Base-by-base conservation (phyloP, 2,329 filamentous ascomycete species). In the Cladosporium phlei region DNA sequence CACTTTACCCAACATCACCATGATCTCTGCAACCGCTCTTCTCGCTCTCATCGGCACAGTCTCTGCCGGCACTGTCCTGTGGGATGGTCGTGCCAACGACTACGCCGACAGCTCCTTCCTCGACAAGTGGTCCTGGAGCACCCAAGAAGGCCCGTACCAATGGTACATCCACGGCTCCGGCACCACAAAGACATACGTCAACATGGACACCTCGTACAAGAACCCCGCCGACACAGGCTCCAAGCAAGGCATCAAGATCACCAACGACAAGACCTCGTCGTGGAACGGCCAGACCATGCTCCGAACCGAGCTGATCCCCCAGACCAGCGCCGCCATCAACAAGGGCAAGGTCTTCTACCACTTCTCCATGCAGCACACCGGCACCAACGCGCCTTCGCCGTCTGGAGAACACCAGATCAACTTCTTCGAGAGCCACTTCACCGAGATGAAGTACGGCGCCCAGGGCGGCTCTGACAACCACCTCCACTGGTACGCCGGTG, bases 201-300 rank as follows among this genome's bases (percentile, higher is more conserved):
- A 79, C 56, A 70, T 86, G 1, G 76, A 74, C 2, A 64, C 78
- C 0, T 64, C 67, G 48, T 82, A 73, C 72, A 84, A 83, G 69
- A 86, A 85, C 66, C 78, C 81, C 0, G 76, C 75, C 55, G 83
- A 86, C 63, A 71, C 69, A 0, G 71, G 69, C 38, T 81, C 79
- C 39, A 74, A 69, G 27, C 77, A 85, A 65, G 85, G 84, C 14
- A 79, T 77, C 55, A 83, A 83, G 61, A 79, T 88, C 65, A 84
- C 80, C 4, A 81, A 88, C 52, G 73, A 73, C 57, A 62, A 65
- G 57, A 82, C 77, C 1, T 74, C 83, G 1, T 85, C 79, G 63
- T 88, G 83, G 83, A 82, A 87, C 65, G 80, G 79, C 17, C 81
- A 86, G 61, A 78, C 65, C 38, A 87, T 87, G 84, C 79, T 82